Percentiles rank a stretch among this genome's conserved stretches.
Evolutionary conservation across 768 basidiomycete species (phyloP).

Genomic region (Tricholoma sp.): DNA sequence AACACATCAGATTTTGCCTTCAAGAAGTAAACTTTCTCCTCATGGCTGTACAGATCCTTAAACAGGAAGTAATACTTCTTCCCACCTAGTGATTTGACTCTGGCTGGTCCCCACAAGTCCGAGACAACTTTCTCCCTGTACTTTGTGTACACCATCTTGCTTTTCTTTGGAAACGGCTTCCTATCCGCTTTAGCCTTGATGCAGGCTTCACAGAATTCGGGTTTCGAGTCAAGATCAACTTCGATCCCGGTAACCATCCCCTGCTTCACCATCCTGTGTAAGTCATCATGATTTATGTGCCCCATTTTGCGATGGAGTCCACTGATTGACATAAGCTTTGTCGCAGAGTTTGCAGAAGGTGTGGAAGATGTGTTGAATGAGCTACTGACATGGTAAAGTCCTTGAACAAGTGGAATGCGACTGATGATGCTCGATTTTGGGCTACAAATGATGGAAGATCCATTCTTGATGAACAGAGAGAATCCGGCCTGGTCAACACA

Average conservation of each 20-base stretch:
- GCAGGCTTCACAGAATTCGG: too few species aligned
- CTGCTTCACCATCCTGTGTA: slow-evolving; percentile 21
- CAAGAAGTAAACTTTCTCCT: too few species aligned
- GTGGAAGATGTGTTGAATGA: slow-evolving; percentile 4
- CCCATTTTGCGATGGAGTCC: slow-evolving; percentile 30
- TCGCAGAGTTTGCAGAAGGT: slow-evolving; percentile 6
- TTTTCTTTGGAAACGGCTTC: slow-evolving; percentile 11
- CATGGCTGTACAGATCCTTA: too few species aligned
- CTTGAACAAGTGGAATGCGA: too few species aligned
- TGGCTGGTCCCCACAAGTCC: too few species aligned
- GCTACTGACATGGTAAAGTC: slow-evolving; percentile 17
- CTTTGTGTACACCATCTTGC: not conserved
- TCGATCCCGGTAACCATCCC: slow-evolving; percentile 26
- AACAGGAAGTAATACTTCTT: too few species aligned
- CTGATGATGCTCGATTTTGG: too few species aligned
- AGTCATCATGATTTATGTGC: slow-evolving; percentile 26
- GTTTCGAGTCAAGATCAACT: slow-evolving; percentile 19
- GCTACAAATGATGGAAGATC: too few species aligned
- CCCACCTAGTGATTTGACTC: too few species aligned
- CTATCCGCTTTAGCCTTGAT: too few species aligned
- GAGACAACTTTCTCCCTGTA: not conserved
- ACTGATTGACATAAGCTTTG: slow-evolving; percentile 15
- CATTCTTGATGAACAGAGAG: not conserved
- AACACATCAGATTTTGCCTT: too few species aligned
- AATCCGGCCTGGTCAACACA: slow-evolving; percentile 14